Evolutionary conservation across 805 yeast genomes (phyloP), one percentile per base, ranked within the genome.

Genomic region (Priceomyces melissophilus): DNA sequence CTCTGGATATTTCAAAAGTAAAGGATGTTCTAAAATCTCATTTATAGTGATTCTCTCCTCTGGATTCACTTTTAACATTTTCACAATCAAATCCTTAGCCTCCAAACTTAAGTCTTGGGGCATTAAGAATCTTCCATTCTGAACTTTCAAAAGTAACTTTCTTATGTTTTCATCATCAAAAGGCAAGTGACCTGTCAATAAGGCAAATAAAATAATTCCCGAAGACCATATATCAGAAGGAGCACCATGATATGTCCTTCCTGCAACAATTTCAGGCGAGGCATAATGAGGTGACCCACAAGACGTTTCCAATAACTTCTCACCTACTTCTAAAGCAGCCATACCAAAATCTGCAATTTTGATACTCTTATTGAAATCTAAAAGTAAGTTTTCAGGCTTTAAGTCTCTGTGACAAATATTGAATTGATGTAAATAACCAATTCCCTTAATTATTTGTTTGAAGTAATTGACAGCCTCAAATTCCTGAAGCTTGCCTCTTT

Each of bases 221-320:
- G 93, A 85, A 4, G 91, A 84, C 95, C 95, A 86, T 31, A 86
- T 84, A 64, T 86, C 95, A 45, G 89, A 81, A 28, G 90, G 89
- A 25, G 86, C 82, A 13, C 95, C 95, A 60, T 85, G 89, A 54
- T 86, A 86, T 41, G 79, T 78, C 53, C 77, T 76, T 12, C 93
- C 91, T 53, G 81, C 75, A 13, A 86, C 91, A 47, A 86, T 85
- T 62, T 86, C 95, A 0, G 95, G 95, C 2, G 95, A 86, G 5
- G 93, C 93, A 60, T 86, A 86, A 65, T 86, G 95, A 13, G 95
- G 95, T 15, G 90, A 83, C 3, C 95, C 95, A 67, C 95, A 86
- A 11, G 87, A 80, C 3, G 95, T 86, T 59, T 84, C 88, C 39
- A 86, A 67, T 40, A 86, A 64, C 58, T 78, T 77, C 40, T 82